These are phyloP conservation scores for Myriosclerotinia scirpicola DNA, from an alignment of 2,329 filamentous ascomycete species.

Conservation along the genomic window DNA sequence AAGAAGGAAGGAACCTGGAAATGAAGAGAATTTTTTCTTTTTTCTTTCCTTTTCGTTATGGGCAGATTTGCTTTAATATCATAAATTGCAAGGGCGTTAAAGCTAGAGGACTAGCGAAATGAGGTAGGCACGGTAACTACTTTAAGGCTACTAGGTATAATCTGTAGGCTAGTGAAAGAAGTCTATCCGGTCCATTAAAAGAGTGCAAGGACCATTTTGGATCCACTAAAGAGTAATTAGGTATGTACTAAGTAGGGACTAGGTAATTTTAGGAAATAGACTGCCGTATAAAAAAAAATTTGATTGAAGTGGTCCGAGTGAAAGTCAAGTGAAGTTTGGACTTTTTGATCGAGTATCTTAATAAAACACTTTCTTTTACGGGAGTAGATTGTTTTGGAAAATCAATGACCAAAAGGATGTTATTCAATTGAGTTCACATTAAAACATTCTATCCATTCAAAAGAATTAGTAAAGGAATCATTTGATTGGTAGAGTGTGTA, in stretches of 20 bases:
- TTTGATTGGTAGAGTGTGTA: too few relatives aligned
- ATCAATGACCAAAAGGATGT: too few relatives aligned
- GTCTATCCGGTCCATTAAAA: not conserved
- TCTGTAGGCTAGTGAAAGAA: not conserved
- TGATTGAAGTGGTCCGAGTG: not conserved
- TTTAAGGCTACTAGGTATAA: not conserved
- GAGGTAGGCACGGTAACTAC: conserved; percentile 20
- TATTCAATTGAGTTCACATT: too few relatives aligned
- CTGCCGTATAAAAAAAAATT: not conserved
- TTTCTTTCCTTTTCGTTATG: conserved; percentile 7
- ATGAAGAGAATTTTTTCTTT: conserved; percentile 24
- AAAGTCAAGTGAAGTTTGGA: too few relatives aligned
- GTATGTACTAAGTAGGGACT: too few relatives aligned
- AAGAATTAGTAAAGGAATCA: too few relatives aligned
- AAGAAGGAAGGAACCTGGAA: conserved; percentile 14
- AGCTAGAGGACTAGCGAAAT: conserved; percentile 23
- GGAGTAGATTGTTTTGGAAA: too few relatives aligned
- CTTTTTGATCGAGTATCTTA: too few relatives aligned
- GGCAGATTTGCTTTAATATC: conserved; percentile 21
- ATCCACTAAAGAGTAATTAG: not conserved
- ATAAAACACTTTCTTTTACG: too few relatives aligned
- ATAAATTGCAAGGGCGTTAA: conserved; percentile 26
- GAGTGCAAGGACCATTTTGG: not conserved
- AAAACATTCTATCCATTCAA: too few relatives aligned
- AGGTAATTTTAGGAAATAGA: not conserved